A percentile compares a stretch with the other conserved stretches of the same genome.
Evolutionary conservation across 768 basidiomycete genomes (phyloP).

Genomic region (Leccinum rimulosum): DNA sequence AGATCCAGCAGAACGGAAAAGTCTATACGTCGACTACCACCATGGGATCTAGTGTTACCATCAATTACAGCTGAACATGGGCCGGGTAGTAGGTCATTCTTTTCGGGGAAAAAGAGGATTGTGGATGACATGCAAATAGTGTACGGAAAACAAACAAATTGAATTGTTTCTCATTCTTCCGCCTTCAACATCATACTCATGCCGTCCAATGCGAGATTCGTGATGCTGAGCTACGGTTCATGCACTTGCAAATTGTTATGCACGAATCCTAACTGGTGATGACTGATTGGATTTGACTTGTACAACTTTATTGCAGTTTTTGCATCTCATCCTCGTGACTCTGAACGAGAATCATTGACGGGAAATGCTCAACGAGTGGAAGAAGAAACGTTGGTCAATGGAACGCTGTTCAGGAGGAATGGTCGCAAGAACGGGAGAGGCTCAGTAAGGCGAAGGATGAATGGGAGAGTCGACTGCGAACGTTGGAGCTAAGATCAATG

Average conservation of each 20-base stretch:
- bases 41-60: not conserved
- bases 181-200: too few species aligned
- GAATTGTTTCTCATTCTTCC: too few species aligned
- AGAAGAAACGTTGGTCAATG: constrained; percentile 72
- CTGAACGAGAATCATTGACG: constrained; percentile 49
- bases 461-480: constrained; percentile 65
- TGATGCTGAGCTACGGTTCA: too few species aligned
- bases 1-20: constrained; percentile 9
- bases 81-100: not conserved
- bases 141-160: not conserved
- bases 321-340: constrained; percentile 19
- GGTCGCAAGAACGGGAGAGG: constrained; percentile 77
- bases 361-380: constrained; percentile 68
- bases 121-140: not conserved
- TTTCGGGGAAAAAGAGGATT: not conserved
- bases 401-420: constrained; percentile 74
- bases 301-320: too few species aligned
- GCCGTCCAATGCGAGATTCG: too few species aligned
- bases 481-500: constrained; percentile 46
- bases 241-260: too few species aligned
- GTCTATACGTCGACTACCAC: constrained; percentile 14
- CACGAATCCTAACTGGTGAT: too few species aligned
- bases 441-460: constrained; percentile 72
- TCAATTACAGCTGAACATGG: constrained; percentile 8
- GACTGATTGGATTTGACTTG: too few species aligned